Conservation (phyloP, 2,329 filamentous ascomycete species). For the Cladosporium sp. region DNA sequence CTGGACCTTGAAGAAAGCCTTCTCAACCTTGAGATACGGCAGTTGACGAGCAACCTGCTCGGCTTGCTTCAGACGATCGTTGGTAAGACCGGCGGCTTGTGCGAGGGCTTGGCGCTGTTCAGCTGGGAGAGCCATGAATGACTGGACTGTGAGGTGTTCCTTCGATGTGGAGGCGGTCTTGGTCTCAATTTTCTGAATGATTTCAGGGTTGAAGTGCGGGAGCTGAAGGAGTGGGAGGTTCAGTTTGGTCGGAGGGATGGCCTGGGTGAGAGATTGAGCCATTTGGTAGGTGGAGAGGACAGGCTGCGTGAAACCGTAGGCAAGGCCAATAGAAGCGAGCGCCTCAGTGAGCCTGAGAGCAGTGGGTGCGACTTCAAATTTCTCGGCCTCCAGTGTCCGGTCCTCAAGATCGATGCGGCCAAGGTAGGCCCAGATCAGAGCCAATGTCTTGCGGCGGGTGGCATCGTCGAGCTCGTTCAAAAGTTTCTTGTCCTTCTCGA, state of each 20-base stretch:
- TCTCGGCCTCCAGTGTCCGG: slow-evolving; percentile 70
- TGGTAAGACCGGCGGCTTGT: slow-evolving; percentile 64
- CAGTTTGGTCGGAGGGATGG: slow-evolving; percentile 65
- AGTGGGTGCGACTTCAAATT: slow-evolving; percentile 83
- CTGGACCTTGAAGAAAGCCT: slow-evolving; percentile 96
- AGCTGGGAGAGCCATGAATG: slow-evolving; percentile 82
- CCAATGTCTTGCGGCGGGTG: slow-evolving; percentile 76
- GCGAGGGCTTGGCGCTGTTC: slow-evolving; percentile 68
- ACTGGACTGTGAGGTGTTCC: slow-evolving; percentile 69
- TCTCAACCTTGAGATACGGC: slow-evolving; percentile 76
- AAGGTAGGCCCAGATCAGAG: slow-evolving; percentile 91
- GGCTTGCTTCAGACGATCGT: slow-evolving; percentile 70
- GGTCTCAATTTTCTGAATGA: slow-evolving; percentile 63
- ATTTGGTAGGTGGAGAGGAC: slow-evolving; percentile 77
- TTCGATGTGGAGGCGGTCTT: slow-evolving; percentile 54
- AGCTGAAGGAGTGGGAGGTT: slow-evolving; percentile 74
- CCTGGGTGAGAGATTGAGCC: slow-evolving; percentile 85
- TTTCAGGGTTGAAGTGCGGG: slow-evolving; percentile 69
- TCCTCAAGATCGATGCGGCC: slow-evolving; percentile 83
- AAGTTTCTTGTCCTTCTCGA: slow-evolving; percentile 66
- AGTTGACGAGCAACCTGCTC: slow-evolving; percentile 76
- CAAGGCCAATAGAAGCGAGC: slow-evolving; percentile 79
- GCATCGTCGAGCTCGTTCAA: slow-evolving; percentile 77
- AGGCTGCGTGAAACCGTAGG: slow-evolving; percentile 77
- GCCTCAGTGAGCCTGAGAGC: slow-evolving; percentile 81